Evolutionary conservation across 2,329 filamentous ascomycete genomes (phyloP).

Genomic region (Aplosporella prunicola): DNA sequence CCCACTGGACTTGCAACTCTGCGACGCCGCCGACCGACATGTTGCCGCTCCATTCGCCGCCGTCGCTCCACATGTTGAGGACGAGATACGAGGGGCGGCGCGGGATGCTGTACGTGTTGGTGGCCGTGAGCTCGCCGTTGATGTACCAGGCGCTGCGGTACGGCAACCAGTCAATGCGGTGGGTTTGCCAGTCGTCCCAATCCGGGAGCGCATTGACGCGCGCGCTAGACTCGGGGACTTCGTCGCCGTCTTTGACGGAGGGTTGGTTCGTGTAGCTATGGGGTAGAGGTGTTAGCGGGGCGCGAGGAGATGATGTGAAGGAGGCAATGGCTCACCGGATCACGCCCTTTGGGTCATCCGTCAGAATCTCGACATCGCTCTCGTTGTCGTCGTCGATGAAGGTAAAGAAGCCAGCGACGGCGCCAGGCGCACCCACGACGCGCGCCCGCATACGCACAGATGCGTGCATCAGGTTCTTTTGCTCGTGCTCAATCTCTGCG

Average conservation of each 20-base stretch:
- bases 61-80: slow-evolving; percentile 54
- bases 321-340: slow-evolving; percentile 26
- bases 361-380: slow-evolving; percentile 46
- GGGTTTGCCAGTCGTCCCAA: slow-evolving; percentile 50
- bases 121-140: slow-evolving; percentile 41
- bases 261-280: slow-evolving; percentile 51
- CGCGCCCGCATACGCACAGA: slow-evolving; percentile 41
- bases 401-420: slow-evolving; percentile 49
- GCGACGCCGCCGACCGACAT: slow-evolving; percentile 45
- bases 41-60: slow-evolving; percentile 50
- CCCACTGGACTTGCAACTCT: slow-evolving; percentile 52
- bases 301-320: not conserved
- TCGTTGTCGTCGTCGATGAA: slow-evolving; percentile 39
- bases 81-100: slow-evolving; percentile 44
- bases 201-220: slow-evolving; percentile 39
- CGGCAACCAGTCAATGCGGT: slow-evolving; percentile 52
- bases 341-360: slow-evolving; percentile 33
- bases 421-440: slow-evolving; percentile 36
- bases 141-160: slow-evolving; percentile 48
- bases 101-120: slow-evolving; percentile 48
- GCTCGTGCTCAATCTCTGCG: slow-evolving; percentile 39
- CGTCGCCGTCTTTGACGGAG: slow-evolving; percentile 36
- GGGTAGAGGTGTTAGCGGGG: not conserved
- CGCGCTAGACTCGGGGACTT: slow-evolving; percentile 38
- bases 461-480: slow-evolving; percentile 37